Evolutionary conservation across 805 yeast species (phyloP), one percentile per base, ranked within the genome.

Genomic region (Zygoascus biomembranicola): DNA sequence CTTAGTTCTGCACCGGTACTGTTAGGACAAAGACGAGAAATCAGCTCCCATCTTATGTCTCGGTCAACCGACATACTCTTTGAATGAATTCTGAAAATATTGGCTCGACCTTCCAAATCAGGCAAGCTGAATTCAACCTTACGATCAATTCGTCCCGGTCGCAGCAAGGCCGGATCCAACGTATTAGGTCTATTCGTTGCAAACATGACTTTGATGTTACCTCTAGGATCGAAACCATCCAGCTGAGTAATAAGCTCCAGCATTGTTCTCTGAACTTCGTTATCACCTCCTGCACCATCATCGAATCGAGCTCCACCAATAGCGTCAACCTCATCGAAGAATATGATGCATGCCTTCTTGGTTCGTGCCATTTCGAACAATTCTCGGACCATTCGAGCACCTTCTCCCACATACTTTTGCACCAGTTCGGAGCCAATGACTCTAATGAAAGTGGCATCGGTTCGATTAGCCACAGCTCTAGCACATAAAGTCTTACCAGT

Each of bases 291-390:
- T 10, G 98, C 98, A 65, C 98, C 98, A 69, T 94, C 99, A 70
- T 94, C 99, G 68, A 94, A 94, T 70, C 99, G 84, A n/a, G 98
- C 98, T 43, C 99, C 99, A 61, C 99, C 99, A 69, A 94, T 89
- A 41, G 99, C 99, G 74, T 94, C 99, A 61, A 94, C 85, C 76
- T 94, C 99, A 73, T 94, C 99, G 66, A 94, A 94, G 73, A 94
- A 94, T 54, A 94, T 92, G 66, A 94, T 94, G 73, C 98, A 92
- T 1, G 99, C 98, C 67, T 92, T 90, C 72, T 94, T 94, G 39
- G 98, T 87, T 69, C 99, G 85, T 1, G 99, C 99, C 98, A 94
- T 90, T 69, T 94, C 99, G 65, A 94, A 94, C 65, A 94, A 78
- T 73, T 94, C 99, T 72, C 99, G 82, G 52, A 94, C 98, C 99